Conservation (phyloP, 805 yeast genomes). For the Hanseniaspora thailandica region DNA sequence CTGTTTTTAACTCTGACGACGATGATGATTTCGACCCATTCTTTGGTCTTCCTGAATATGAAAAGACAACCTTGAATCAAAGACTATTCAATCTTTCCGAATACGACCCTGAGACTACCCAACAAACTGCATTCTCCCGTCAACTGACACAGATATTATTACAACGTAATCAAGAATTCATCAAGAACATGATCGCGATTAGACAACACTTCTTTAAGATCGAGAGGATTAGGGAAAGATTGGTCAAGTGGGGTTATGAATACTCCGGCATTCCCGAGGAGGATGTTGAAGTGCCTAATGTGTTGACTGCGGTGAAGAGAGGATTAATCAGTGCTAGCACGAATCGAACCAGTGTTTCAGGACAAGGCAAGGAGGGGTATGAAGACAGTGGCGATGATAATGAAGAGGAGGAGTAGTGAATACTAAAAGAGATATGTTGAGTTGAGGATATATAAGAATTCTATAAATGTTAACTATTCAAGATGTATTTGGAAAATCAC, state of each 20-base stretch:
- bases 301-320: slow-evolving; percentile 28
- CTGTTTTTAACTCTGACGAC: slow-evolving; percentile 17
- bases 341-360: slow-evolving; percentile 27
- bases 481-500: not conserved
- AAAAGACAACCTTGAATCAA: slow-evolving; percentile 16
- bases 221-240: slow-evolving; percentile 55
- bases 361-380: slow-evolving; percentile 21
- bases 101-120: slow-evolving; percentile 40
- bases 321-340: slow-evolving; percentile 30
- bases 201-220: slow-evolving; percentile 70
- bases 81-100: slow-evolving; percentile 29
- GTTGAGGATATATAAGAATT: no score
- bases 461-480: no score
- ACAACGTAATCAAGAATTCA: slow-evolving; percentile 77
- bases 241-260: slow-evolving; percentile 76
- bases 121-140: slow-evolving; percentile 55
- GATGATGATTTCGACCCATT: slow-evolving; percentile 44
- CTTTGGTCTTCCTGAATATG: slow-evolving; percentile 47
- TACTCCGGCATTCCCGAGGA: slow-evolving; percentile 55
- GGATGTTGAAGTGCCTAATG: slow-evolving; percentile 31
- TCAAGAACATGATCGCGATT: slow-evolving; percentile 61
- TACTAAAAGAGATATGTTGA: no score
- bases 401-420: slow-evolving; percentile 9
- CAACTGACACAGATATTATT: slow-evolving; percentile 66
- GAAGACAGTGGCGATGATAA: slow-evolving; percentile 18